Base-by-base conservation (phyloP, 306 rosid species). In the Rosa chinensis region DNA sequence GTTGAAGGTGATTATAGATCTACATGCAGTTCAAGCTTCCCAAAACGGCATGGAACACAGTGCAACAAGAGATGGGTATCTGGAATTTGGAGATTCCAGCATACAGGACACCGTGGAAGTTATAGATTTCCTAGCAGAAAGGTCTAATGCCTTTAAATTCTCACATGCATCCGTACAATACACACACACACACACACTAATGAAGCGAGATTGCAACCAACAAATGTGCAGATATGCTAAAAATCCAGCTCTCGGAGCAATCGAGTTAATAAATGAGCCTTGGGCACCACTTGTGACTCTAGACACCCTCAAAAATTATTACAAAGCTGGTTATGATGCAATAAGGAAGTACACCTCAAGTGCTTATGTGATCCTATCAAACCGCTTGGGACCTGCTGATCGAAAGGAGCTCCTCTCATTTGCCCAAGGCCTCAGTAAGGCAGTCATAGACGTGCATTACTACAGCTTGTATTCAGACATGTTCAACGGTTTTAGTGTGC, bases 231-330 rank as follows among this genome's bases (percentile, higher is more conserved):
- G 92, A 74, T 89, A 90, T 76, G 88, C 71, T 0, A 47, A 84
- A 5, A 77, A 63, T 9, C 32, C 85, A 52, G 83, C 76, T 66
- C 78, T 90, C 4, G 83, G 72, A 42, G 95, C 88, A 42, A 85
- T 90, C 23, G 85, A 82, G 81, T 73, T 90, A 25, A 87, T 90
- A 89, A 90, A 87, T 66, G 90, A 90, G 75, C 95, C 95, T 68
- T 8, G 3, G 43, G 90, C 91, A 1, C 79, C 80, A 1, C 67
- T 45, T 13, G 87, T 91, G 12, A 66, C 77, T 77, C 39, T 81
- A n/a, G 74, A 79, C 42, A 89, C 82, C 76, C 88, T 89, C 4
- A 77, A 82, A 44, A 79, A 53, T 11, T 89, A 82, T 42, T 87
- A 89, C 78, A 39, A 84, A 80, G 83, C 75, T 14, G 90, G 89